A percentile compares a stretch with the other conserved stretches of the same genome.
These are phyloP conservation scores for Neofusicoccum umdonicola DNA, from an alignment of 2,329 filamentous ascomycete genomes.

Conservation along the genomic window DNA sequence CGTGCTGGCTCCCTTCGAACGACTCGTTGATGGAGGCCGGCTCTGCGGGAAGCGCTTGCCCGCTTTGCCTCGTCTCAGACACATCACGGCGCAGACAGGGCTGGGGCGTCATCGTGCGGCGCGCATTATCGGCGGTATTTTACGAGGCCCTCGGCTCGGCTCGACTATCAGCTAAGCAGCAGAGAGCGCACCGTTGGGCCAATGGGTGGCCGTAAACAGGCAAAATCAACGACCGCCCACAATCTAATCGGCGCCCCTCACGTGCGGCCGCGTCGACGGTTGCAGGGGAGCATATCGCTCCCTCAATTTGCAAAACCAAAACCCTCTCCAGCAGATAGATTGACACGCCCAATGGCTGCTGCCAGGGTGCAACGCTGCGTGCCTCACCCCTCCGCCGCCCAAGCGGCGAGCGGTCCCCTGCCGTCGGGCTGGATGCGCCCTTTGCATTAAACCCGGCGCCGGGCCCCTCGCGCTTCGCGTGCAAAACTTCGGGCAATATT, in stretches of 20 bases:
- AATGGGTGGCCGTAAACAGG: constrained; percentile 2
- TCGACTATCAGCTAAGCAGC: constrained; percentile 12
- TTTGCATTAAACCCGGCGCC: constrained; percentile 8
- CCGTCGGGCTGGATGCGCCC: constrained; percentile 2
- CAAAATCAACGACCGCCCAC: constrained; percentile 1
- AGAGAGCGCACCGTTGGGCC: neutral
- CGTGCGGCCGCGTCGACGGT: neutral
- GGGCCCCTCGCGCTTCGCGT: constrained; percentile 4
- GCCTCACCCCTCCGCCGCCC: neutral
- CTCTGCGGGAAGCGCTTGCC: neutral
- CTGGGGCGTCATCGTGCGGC: constrained; percentile 4
- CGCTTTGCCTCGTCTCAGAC: neutral
- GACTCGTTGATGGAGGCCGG: neutral
- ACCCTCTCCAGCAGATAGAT: constrained; percentile 3
- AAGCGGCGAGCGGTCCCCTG: neutral
- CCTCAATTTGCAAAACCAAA: constrained; percentile 1
- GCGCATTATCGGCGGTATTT: constrained; percentile 6
- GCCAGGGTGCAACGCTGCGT: neutral
- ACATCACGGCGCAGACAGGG: neutral
- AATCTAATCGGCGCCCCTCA: neutral
- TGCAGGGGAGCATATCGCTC: neutral
- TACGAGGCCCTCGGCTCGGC: constrained; percentile 15
- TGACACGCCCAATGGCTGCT: neutral
- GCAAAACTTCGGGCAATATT: constrained; percentile 2
- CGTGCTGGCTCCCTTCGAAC: constrained; percentile 4